These are phyloP conservation scores for Torulaspora quercuum DNA, from an alignment of 805 yeast species.

Conservation along the genomic window DNA sequence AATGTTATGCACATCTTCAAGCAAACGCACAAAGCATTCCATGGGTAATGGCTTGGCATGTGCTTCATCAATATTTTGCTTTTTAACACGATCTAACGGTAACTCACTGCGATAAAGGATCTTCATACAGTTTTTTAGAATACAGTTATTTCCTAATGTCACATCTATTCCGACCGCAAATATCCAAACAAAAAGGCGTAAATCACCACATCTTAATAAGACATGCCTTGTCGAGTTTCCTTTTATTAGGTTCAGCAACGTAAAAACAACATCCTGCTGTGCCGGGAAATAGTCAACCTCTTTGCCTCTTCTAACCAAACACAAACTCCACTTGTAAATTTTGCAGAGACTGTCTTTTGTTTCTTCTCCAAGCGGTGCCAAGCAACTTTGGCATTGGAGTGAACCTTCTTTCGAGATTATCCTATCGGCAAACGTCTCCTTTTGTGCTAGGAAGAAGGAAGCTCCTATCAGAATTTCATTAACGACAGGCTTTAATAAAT, in stretches of 20 bases:
- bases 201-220: slow-evolving; percentile 14
- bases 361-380: slow-evolving; percentile 19
- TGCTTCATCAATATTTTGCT: slow-evolving; percentile 25
- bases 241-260: slow-evolving; percentile 22
- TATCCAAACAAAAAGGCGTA: slow-evolving; percentile 26
- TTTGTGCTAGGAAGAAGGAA: slow-evolving; percentile 21
- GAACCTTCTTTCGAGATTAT: background rate
- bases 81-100: slow-evolving; percentile 2
- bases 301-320: slow-evolving; percentile 8
- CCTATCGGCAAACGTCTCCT: slow-evolving; percentile 15
- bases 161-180: slow-evolving; percentile 28
- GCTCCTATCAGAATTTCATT: slow-evolving; percentile 31
- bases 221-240: slow-evolving; percentile 28
- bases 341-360: slow-evolving; percentile 21
- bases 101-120: slow-evolving; percentile 22
- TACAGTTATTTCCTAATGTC: slow-evolving; percentile 11
- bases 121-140: slow-evolving; percentile 23
- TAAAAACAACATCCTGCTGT: slow-evolving; percentile 23
- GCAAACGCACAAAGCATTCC: slow-evolving; percentile 13
- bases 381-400: slow-evolving; percentile 23
- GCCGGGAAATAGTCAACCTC: slow-evolving; percentile 16
- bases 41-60: slow-evolving; percentile 17
- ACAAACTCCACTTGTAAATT: slow-evolving; percentile 30
- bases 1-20: slow-evolving; percentile 13
- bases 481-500: slow-evolving; percentile 25